Conservation (phyloP, 202 grass and related monocot genomes). For the Carex arenaria region DNA sequence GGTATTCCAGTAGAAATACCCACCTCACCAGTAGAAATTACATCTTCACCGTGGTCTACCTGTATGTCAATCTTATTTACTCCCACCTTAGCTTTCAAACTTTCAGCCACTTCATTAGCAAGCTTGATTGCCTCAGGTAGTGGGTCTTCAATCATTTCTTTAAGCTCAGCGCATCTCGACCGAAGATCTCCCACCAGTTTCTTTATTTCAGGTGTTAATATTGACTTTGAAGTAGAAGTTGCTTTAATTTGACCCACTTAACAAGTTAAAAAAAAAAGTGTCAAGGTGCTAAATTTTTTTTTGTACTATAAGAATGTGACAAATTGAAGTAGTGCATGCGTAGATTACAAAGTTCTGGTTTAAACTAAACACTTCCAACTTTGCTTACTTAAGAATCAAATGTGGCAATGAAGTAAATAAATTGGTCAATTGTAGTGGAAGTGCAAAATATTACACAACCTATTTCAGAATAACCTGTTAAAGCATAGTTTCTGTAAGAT, state of each 20-base stretch:
- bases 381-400: background rate
- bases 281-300: background rate
- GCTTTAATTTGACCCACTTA: background rate
- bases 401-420: background rate
- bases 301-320: background rate
- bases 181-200: background rate
- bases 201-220: background rate
- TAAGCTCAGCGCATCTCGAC: background rate
- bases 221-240: background rate
- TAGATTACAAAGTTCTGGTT: background rate
- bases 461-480: background rate
- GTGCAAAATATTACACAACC: background rate
- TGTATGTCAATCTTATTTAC: background rate
- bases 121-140: constrained; percentile 16
- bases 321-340: background rate
- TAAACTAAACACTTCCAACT: background rate
- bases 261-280: background rate
- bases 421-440: background rate
- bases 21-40: background rate
- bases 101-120: constrained; percentile 8
- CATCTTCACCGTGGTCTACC: constrained; percentile 6
- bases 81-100: background rate
- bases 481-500: background rate
- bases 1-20: background rate
- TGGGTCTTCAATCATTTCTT: background rate